A percentile compares a stretch with the other conserved stretches of the same genome.
Evolutionary conservation across 1,284 basidiomycete genomes (phyloP).

Genomic region (Violaceomyces palustris): DNA sequence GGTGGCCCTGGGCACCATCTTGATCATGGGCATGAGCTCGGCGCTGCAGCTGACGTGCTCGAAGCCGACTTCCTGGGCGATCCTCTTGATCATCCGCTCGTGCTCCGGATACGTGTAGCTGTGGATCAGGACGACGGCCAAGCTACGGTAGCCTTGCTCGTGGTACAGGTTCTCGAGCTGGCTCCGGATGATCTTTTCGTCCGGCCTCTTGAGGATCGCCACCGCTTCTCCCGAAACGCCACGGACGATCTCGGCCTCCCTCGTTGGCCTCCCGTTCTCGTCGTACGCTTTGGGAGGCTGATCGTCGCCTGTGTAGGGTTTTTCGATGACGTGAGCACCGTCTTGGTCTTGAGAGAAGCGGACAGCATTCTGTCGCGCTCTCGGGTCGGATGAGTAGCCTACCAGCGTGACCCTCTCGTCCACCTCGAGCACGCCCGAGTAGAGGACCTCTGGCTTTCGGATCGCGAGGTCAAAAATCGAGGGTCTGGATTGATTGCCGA

Average conservation of each 20-base stretch:
- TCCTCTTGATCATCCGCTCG: constrained; percentile 66
- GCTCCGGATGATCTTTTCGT: constrained; percentile 41
- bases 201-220: constrained; percentile 69
- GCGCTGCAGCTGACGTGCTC: constrained; percentile 81
- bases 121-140: constrained; percentile 82
- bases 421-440: constrained; percentile 74
- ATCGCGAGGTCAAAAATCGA: constrained; percentile 59
- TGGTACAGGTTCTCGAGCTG: constrained; percentile 66
- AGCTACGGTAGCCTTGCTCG: constrained; percentile 70
- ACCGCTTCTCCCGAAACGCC: constrained; percentile 90
- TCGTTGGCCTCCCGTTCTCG: constrained; percentile 62
- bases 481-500: constrained; percentile 87
- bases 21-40: constrained; percentile 82
- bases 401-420: constrained; percentile 92
- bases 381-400: constrained; percentile 84
- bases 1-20: constrained; percentile 81
- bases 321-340: constrained; percentile 7
- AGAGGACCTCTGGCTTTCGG: constrained; percentile 68
- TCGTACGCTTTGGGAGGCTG: constrained; percentile 65
- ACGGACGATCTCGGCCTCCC: constrained; percentile 68
- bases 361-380: constrained; percentile 63
- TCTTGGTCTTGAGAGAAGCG: constrained; percentile 12
- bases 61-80: constrained; percentile 78
- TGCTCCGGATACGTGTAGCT: constrained; percentile 86
- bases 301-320: constrained; percentile 40